Evolutionary conservation across 768 basidiomycete species (phyloP).

Genomic region (Collybiopsis confluens): DNA sequence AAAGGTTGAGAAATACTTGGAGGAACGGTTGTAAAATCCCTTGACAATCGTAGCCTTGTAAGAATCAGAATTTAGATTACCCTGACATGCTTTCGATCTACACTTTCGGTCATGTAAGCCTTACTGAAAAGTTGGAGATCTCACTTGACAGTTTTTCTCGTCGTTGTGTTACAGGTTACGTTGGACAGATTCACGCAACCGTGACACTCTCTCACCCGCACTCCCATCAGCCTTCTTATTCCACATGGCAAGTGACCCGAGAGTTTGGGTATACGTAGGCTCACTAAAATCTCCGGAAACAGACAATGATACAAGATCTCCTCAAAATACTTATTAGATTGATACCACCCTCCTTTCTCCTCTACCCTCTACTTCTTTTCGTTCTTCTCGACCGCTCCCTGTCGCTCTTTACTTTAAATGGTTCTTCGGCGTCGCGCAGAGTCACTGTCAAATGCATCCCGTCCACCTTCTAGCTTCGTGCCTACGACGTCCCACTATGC

Average conservation of each 20-base stretch:
- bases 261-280: background rate
- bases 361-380: background rate
- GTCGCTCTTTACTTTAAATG: slow-evolving; percentile 13
- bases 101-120: too few species aligned
- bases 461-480: slow-evolving; percentile 29
- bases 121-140: too few species aligned
- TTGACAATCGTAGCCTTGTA: too few species aligned
- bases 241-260: background rate
- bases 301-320: too few species aligned
- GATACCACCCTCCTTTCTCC: background rate
- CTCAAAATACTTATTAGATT: too few species aligned
- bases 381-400: background rate
- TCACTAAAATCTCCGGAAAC: background rate
- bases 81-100: too few species aligned
- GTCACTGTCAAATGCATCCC: slow-evolving; percentile 18
- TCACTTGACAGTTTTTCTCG: too few species aligned
- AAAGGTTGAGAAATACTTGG: too few species aligned
- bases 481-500: slow-evolving; percentile 31
- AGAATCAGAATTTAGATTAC: too few species aligned
- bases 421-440: slow-evolving; percentile 27
- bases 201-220: background rate
- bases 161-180: too few species aligned
- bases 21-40: too few species aligned
- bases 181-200: too few species aligned
- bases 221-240: background rate